Evolutionary conservation across 1,284 basidiomycete genomes (phyloP).

Genomic region (Garcileccinum viscosum): DNA sequence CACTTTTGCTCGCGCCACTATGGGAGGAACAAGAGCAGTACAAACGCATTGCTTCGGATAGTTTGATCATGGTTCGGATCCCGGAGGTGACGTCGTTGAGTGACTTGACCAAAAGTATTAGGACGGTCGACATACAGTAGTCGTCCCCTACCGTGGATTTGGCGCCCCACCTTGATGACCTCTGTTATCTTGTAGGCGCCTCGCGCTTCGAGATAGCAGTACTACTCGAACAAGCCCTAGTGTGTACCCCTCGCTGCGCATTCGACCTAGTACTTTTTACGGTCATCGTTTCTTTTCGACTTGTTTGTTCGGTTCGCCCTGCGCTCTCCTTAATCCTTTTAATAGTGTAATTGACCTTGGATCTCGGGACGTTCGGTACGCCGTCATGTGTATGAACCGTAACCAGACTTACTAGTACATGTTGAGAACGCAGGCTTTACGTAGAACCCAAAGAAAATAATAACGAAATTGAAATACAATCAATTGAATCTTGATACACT

Average conservation of each 20-base stretch:
- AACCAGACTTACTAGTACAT: too few relatives aligned
- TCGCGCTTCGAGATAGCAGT: neutral
- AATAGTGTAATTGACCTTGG: neutral
- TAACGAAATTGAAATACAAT: too few relatives aligned
- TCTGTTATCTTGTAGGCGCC: neutral
- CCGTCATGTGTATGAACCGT: too few relatives aligned
- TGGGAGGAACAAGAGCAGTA: neutral
- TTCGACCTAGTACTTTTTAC: neutral
- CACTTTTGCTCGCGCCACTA: neutral
- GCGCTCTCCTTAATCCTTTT: neutral
- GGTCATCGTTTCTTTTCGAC: neutral
- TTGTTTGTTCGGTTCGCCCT: neutral
- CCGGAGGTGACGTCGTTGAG: neutral
- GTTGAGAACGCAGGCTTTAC: too few relatives aligned
- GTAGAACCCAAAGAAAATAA: too few relatives aligned
- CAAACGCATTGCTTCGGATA: neutral
- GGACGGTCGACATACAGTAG: neutral
- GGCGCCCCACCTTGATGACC: neutral
- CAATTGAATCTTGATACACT: too few relatives aligned
- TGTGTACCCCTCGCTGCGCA: neutral
- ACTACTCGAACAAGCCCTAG: neutral
- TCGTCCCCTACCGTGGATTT: neutral
- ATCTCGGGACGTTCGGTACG: neutral
- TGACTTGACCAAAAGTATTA: neutral
- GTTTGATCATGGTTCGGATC: neutral